Evolutionary conservation across 2,329 filamentous ascomycete species (phyloP).

Genomic region (Colletotrichum sp.): DNA sequence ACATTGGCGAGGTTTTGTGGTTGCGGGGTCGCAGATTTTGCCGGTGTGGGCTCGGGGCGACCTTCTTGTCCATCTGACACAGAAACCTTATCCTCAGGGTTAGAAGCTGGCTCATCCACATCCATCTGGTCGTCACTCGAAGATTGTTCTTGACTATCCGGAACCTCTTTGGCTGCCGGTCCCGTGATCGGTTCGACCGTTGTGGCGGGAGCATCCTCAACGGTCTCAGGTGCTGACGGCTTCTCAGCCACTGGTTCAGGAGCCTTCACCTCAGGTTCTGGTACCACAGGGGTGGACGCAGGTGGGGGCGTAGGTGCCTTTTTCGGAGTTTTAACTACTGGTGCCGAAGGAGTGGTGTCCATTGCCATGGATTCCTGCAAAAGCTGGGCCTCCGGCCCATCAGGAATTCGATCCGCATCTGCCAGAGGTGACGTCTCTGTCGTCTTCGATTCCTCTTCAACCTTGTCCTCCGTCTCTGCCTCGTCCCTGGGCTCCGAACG

Average conservation of each 20-base stretch:
- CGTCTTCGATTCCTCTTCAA: constrained; percentile 21
- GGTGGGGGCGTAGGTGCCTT: constrained; percentile 9
- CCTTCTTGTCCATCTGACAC: not conserved
- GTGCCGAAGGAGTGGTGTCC: constrained; percentile 7
- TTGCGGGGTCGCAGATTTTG: constrained; percentile 16
- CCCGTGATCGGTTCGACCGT: not conserved
- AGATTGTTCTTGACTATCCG: constrained; percentile 40
- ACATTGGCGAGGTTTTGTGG: constrained; percentile 24
- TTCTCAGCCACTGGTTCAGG: not conserved
- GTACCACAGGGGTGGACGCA: not conserved
- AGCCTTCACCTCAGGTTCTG: not conserved
- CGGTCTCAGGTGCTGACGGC: not conserved
- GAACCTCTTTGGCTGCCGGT: constrained; percentile 28
- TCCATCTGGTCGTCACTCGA: constrained; percentile 36
- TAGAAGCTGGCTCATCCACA: constrained; percentile 28
- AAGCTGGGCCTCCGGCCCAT: constrained; percentile 47
- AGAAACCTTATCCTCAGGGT: constrained; percentile 17
- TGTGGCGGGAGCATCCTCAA: not conserved
- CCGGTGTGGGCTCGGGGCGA: not conserved
- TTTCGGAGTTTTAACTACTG: constrained; percentile 6
- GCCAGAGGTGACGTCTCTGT: not conserved
- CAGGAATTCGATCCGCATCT: constrained; percentile 23
- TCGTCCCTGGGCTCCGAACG: constrained; percentile 39
- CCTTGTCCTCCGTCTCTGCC: constrained; percentile 39
- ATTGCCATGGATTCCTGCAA: constrained; percentile 44